Evolutionary conservation across 208 protist genomes (phyloP).

Genomic region (Leishmania braziliensis): DNA sequence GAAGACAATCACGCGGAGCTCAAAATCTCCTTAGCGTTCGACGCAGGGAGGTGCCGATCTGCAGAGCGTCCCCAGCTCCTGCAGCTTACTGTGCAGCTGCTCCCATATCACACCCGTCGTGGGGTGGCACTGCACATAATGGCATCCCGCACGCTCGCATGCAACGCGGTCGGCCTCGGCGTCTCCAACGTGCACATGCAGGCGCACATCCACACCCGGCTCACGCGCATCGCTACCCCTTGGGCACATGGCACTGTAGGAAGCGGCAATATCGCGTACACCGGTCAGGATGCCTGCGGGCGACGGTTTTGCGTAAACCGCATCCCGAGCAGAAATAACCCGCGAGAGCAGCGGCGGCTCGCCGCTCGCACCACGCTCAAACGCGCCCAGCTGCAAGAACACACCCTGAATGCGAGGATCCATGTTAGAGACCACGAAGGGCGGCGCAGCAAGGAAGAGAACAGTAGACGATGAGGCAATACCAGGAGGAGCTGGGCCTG

Average conservation of each 20-base stretch:
- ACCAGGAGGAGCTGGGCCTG: not conserved
- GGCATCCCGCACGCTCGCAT: constrained; percentile 46
- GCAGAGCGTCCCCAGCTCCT: constrained; percentile 15
- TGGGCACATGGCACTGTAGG: constrained; percentile 7
- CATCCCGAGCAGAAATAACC: constrained; percentile 41
- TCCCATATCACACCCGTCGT: constrained; percentile 54
- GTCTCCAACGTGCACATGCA: constrained; percentile 74
- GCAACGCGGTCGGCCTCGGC: constrained; percentile 54
- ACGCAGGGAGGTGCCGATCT: not conserved
- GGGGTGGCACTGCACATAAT: constrained; percentile 50
- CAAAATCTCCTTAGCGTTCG: not conserved
- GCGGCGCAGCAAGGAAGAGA: constrained; percentile 35
- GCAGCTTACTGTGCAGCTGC: constrained; percentile 36
- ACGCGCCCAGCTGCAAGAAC: constrained; percentile 37
- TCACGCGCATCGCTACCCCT: not conserved
- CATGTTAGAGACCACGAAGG: constrained; percentile 59
- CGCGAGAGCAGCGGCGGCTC: constrained; percentile 40
- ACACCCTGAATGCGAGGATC: constrained; percentile 35
- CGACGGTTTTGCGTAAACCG: constrained; percentile 72
- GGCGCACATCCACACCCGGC: constrained; percentile 7
- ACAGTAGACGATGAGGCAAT: not conserved
- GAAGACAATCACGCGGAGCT: not conserved
- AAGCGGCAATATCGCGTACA: constrained; percentile 18
- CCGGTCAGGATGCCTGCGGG: constrained; percentile 42
- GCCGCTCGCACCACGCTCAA: constrained; percentile 10